phyloP scores from a whole-genome alignment of 2,329 filamentous ascomycete species.

The Colletotrichum tamarilloi region DNA sequence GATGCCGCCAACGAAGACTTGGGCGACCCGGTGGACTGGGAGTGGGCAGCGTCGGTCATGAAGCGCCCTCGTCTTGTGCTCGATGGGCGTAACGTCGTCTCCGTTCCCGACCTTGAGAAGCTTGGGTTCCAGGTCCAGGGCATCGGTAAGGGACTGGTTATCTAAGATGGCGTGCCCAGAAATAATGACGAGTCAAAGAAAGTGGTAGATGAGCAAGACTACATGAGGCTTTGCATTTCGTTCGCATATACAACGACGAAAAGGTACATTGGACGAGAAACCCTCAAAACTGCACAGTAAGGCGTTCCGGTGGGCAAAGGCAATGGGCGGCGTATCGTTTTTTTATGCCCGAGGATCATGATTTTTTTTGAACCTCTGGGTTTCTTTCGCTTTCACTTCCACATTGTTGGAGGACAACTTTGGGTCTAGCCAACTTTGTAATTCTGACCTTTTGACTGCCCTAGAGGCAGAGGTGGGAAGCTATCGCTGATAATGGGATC shows the following conservation, averaged over 20 bases:
- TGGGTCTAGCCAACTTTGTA: slow-evolving; percentile 8
- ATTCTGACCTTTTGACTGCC: background rate
- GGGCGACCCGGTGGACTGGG: slow-evolving; percentile 63
- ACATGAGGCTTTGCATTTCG: slow-evolving; percentile 1
- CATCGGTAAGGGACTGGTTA: slow-evolving; percentile 55
- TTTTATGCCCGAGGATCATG: background rate
- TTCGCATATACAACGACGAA: slow-evolving; percentile 18
- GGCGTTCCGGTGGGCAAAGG: slow-evolving; percentile 28
- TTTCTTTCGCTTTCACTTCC: background rate
- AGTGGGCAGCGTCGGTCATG: slow-evolving; percentile 44
- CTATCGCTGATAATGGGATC: background rate
- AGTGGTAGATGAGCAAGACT: slow-evolving; percentile 3
- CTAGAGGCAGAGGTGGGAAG: background rate
- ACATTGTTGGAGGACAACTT: background rate
- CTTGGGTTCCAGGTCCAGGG: slow-evolving; percentile 52
- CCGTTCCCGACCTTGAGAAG: slow-evolving; percentile 40
- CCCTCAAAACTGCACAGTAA: slow-evolving; percentile 19
- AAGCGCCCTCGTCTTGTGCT: slow-evolving; percentile 37
- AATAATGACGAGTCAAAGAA: background rate
- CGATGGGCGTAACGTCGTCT: slow-evolving; percentile 37
- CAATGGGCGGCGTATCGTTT: slow-evolving; percentile 24
- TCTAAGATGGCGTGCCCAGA: slow-evolving; percentile 41
- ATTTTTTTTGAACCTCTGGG: background rate
- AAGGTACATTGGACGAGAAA: slow-evolving; percentile 21
- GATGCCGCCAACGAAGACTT: slow-evolving; percentile 42